phyloP scores from a whole-genome alignment of 2,329 filamentous ascomycete genomes.

The Coniochaeta hoffmannii region DNA sequence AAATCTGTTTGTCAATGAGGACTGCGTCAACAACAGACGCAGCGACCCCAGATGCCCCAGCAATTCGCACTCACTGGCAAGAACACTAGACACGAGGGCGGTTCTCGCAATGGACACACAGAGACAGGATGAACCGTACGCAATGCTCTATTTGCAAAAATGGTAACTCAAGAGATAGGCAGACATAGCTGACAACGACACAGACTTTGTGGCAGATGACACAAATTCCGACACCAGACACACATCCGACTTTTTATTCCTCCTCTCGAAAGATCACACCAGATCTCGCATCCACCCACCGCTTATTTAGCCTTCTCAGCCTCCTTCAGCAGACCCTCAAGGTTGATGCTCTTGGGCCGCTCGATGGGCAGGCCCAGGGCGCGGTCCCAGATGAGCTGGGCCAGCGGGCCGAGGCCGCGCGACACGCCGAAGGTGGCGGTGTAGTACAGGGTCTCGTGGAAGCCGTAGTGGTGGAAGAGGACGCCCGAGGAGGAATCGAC shows the following conservation, averaged over 20 bases:
- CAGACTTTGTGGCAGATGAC: background rate
- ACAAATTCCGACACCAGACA: background rate
- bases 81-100: no score
- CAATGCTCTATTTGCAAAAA: no score
- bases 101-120: no score
- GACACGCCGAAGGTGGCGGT: constrained; percentile 64
- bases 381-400: constrained; percentile 93
- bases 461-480: constrained; percentile 96
- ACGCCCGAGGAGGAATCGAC: constrained; percentile 92
- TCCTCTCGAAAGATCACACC: background rate
- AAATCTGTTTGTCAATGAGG: background rate
- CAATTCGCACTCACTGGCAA: no score
- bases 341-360: constrained; percentile 94
- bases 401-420: constrained; percentile 74
- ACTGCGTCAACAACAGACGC: background rate
- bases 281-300: background rate
- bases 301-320: constrained; percentile 39
- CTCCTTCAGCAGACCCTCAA: constrained; percentile 73
- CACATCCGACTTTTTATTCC: background rate
- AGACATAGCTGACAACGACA: background rate
- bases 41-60: background rate
- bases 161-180: background rate
- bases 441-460: constrained; percentile 96
- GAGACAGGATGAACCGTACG: no score
- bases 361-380: constrained; percentile 92